Evolutionary conservation across 176 grass and related monocot genomes (phyloP).

Genomic region (Juncus inflexus): DNA sequence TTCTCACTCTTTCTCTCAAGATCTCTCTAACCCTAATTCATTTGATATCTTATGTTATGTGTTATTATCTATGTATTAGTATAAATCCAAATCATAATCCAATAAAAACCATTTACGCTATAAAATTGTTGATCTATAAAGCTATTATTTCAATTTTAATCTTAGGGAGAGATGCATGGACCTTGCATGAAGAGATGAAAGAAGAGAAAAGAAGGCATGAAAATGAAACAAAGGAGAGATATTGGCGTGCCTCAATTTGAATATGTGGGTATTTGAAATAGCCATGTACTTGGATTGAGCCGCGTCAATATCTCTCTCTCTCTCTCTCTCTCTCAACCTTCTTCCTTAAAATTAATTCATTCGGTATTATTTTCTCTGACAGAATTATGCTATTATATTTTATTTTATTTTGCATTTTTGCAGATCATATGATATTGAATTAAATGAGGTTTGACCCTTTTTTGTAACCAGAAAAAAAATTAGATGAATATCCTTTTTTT

Average conservation of each 20-base stretch:
- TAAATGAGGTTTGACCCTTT: too few species aligned
- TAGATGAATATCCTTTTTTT: too few species aligned
- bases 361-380: not conserved
- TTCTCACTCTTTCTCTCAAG: slow-evolving; percentile 7
- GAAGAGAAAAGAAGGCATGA: not conserved
- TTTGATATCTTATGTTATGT: not conserved
- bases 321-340: not conserved
- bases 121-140: not conserved
- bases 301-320: slow-evolving; percentile 81
- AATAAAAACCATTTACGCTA: not conserved
- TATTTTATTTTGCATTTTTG: too few species aligned
- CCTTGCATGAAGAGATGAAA: not conserved
- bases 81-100: not conserved
- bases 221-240: slow-evolving; percentile 43
- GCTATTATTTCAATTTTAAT: not conserved
- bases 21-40: not conserved
- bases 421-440: too few species aligned
- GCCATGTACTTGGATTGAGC: slow-evolving; percentile 81
- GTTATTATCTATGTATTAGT: not conserved
- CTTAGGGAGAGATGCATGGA: not conserved
- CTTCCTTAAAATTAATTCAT: not conserved
- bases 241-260: slow-evolving; percentile 91
- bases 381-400: not conserved
- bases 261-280: slow-evolving; percentile 38
- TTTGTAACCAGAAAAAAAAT: too few species aligned